Evolutionary conservation across 75 land plant genomes (phyloP).

Genomic region (Cunninghamia lanceolata): DNA sequence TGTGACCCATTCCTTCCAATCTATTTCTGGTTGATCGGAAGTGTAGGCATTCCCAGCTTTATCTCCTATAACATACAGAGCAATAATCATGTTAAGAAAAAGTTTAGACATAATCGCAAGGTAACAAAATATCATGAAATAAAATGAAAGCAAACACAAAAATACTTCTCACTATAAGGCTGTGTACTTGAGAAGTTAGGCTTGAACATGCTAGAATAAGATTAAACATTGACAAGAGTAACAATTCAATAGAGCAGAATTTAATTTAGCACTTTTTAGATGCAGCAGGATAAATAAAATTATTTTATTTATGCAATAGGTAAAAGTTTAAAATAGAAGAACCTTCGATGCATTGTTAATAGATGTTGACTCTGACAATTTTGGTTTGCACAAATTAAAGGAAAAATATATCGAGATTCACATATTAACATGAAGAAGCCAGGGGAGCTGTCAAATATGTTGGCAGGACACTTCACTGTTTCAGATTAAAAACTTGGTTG

Average conservation of each 20-base stretch:
- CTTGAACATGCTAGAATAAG: background rate
- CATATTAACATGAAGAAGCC: too few relatives aligned
- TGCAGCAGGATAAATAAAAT: background rate
- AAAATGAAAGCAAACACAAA: conserved; percentile 9
- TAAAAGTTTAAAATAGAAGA: background rate
- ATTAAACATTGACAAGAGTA: background rate
- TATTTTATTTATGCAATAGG: background rate
- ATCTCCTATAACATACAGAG: background rate
- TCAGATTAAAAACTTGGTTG: too few relatives aligned
- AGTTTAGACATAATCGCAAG: background rate
- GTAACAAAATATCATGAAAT: background rate
- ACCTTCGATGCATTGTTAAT: background rate
- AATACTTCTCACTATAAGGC: background rate
- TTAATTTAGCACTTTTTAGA: background rate
- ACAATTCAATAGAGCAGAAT: background rate
- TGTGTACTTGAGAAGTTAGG: background rate
- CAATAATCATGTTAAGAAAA: background rate
- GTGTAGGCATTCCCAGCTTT: background rate
- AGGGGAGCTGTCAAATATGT: too few relatives aligned
- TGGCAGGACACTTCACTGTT: too few relatives aligned
- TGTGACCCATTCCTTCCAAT: conserved; percentile 10
- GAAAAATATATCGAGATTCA: too few relatives aligned
- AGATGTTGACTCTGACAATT: background rate
- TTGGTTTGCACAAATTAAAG: too few relatives aligned
- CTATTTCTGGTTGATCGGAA: background rate